Conservation (phyloP, 768 basidiomycete genomes). For the Macrocybe gigantea region DNA sequence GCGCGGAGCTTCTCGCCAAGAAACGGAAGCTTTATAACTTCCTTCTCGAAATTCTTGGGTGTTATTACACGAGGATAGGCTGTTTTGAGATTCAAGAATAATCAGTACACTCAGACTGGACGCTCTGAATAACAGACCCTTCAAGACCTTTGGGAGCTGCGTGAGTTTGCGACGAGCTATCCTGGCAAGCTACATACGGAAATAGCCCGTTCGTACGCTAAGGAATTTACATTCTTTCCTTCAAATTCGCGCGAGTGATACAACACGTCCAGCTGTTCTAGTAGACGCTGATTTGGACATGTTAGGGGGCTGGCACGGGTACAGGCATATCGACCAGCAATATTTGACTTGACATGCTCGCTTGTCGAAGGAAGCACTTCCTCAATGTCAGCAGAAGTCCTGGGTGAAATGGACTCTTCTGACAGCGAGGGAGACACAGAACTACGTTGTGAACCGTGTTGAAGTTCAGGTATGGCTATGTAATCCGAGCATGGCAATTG, state of each 20-base stretch:
- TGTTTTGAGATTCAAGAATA: slow-evolving; percentile 12
- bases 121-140: slow-evolving; percentile 26
- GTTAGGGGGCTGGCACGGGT: slow-evolving; percentile 58
- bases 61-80: slow-evolving; percentile 45
- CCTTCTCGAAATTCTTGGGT: slow-evolving; percentile 25
- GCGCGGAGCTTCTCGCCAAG: slow-evolving; percentile 45
- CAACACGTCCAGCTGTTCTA: slow-evolving; percentile 53
- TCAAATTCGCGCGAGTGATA: slow-evolving; percentile 57
- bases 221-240: slow-evolving; percentile 57
- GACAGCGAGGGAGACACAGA: too few relatives aligned
- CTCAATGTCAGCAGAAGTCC: not conserved
- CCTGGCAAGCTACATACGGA: slow-evolving; percentile 37
- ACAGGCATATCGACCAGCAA: slow-evolving; percentile 48
- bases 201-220: slow-evolving; percentile 71
- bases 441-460: not conserved
- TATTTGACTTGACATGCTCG: slow-evolving; percentile 19
- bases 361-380: slow-evolving; percentile 5
- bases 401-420: too few relatives aligned
- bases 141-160: slow-evolving; percentile 30
- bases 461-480: slow-evolving; percentile 47
- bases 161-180: slow-evolving; percentile 7
- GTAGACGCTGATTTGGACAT: slow-evolving; percentile 64
- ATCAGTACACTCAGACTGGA: not conserved
- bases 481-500: slow-evolving; percentile 50
- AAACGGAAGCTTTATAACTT: slow-evolving; percentile 38